These are phyloP conservation scores for Teunomyces panamensis DNA, from an alignment of 805 yeast species.

Conservation along the genomic window DNA sequence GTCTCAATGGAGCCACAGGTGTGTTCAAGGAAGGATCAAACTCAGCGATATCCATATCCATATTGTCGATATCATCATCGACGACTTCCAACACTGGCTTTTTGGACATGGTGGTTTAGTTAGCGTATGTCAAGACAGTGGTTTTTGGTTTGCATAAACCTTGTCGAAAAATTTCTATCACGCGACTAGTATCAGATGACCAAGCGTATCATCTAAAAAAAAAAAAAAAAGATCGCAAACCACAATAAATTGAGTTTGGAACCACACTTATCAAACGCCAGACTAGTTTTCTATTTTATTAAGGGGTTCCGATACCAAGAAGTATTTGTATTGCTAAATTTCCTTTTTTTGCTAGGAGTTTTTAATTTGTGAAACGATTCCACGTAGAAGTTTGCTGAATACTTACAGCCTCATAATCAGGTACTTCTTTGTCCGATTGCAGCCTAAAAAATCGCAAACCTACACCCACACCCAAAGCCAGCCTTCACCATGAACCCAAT, in stretches of 20 bases:
- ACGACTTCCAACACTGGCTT: slow-evolving; percentile 77
- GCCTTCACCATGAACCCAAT: slow-evolving; percentile 7
- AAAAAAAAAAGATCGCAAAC: not conserved
- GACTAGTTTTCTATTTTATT: not conserved
- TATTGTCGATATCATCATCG: slow-evolving; percentile 83
- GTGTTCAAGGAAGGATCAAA: slow-evolving; percentile 68
- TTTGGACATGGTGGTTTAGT: slow-evolving; percentile 19
- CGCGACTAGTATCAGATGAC: not conserved
- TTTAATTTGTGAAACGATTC: not conserved
- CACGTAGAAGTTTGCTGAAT: not conserved
- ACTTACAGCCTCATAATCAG: not conserved
- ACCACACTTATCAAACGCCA: slow-evolving; percentile 1
- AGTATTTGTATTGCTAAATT: not conserved
- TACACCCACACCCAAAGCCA: not conserved
- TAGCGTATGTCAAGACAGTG: not conserved
- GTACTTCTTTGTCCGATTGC: not conserved
- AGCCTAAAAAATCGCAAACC: not conserved
- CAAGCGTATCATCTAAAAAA: not conserved
- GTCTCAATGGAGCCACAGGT: slow-evolving; percentile 64
- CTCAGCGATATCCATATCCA: slow-evolving; percentile 93
- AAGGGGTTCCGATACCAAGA: not conserved
- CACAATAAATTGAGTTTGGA: not conserved
- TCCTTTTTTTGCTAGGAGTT: not conserved
- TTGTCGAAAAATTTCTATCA: not conserved
- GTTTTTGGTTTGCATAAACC: not conserved